phyloP scores from a whole-genome alignment of 164 flowering plant species.

The Umbellularia californica region DNA sequence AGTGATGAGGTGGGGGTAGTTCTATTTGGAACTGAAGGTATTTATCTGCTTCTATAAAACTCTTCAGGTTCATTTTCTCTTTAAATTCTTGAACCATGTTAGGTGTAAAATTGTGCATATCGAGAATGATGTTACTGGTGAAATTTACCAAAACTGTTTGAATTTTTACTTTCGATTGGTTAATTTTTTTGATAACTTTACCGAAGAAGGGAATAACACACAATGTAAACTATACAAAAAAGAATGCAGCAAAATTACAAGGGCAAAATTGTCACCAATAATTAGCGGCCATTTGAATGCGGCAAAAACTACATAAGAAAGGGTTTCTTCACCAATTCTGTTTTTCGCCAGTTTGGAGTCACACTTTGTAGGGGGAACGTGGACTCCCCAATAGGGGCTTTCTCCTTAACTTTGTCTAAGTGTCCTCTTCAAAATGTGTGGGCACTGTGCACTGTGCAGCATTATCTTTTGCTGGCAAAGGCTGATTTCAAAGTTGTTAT shows the following conservation, averaged over 20 bases:
- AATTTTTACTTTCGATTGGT: background rate
- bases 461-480: too few species aligned
- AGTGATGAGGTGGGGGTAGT: conserved; percentile 78
- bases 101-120: background rate
- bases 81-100: background rate
- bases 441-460: too few species aligned
- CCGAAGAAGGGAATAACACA: background rate
- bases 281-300: background rate
- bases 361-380: too few species aligned
- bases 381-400: too few species aligned
- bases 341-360: too few species aligned
- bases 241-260: background rate
- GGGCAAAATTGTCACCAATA: background rate
- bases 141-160: background rate
- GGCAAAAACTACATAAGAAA: too few species aligned
- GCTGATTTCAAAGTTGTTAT: too few species aligned
- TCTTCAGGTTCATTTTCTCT: background rate
- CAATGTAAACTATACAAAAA: background rate
- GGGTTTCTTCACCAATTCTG: too few species aligned
- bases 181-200: background rate
- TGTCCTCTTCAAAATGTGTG: too few species aligned
- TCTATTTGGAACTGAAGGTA: conserved; percentile 87
- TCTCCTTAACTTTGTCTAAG: too few species aligned
- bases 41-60: conserved; percentile 1
- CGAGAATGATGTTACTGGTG: background rate